Base-by-base conservation (phyloP, 106 monocot genomes). In the Alisma plantagoaquatica region DNA sequence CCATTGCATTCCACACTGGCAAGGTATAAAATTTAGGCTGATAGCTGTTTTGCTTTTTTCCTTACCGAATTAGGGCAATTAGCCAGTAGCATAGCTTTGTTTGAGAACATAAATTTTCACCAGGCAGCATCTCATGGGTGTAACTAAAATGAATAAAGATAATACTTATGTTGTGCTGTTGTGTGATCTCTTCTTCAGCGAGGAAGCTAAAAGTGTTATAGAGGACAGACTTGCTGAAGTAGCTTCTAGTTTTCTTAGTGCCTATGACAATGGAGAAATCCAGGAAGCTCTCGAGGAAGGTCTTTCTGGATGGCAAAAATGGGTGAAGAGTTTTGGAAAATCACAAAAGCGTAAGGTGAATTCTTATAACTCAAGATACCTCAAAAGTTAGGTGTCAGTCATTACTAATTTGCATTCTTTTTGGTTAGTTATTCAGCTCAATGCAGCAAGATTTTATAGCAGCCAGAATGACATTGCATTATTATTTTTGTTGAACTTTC, bases 281-380 rank as follows among this genome's bases (percentile, higher is more conserved):
- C 31, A 24, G 43, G 47, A 76, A 72, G 98, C 98, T 47, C 72
- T 98, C 10, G 79, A 76, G 43, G 98, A 82, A 67, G 98, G 98
- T 10, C 76, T 58, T 43, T 30, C 73, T 66, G 90, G 98, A 38
- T 98, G 98, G 98, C 64, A 98, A 64, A 85, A 86, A 45, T 98
- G 98, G 98, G 82, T 98, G n/a, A 98, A 98, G 61, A 71, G 60
- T 63, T 90, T 98, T 66, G 98, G 98, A 59, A 98, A 98, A 66
- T 48, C 58, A 22, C 41, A 73, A 42, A 90, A 98, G 48, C 81
- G 85, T 52, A 98, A 98, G 90, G 98, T 98, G 11, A 62, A 61
- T 57, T 46, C 42, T 22, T 28, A 18, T 23, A 38, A 14, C 35
- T 14, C 14, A 38, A 38, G 14, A 38, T 38, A 38, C 6, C 35